Evolutionary conservation across 2,329 filamentous ascomycete species (phyloP).

Genomic region (Aspergillus novofumigatus): DNA sequence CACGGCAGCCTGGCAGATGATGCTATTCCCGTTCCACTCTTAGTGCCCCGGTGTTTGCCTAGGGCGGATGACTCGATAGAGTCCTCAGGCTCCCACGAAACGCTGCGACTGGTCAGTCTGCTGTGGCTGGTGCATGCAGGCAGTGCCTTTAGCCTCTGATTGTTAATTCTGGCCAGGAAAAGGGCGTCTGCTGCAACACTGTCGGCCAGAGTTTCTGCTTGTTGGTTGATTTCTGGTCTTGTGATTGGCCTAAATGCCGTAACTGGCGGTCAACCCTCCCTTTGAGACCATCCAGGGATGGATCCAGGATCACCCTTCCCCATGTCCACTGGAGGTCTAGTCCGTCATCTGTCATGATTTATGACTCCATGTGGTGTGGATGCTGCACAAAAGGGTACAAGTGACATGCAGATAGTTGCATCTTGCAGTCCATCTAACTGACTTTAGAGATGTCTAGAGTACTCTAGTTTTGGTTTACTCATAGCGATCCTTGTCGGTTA

Average conservation of each 20-base stretch:
- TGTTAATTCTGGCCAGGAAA: not conserved
- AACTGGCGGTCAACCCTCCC: slow-evolving; percentile 9
- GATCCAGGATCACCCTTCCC: not conserved
- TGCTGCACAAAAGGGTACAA: not conserved
- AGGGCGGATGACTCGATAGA: slow-evolving; percentile 8
- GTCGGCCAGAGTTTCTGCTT: slow-evolving; percentile 2
- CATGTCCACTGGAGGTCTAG: not conserved
- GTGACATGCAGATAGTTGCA: not conserved
- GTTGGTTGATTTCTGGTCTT: not conserved
- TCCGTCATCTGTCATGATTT: not conserved
- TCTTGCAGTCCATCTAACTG: not conserved
- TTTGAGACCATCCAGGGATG: not conserved
- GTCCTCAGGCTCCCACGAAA: slow-evolving; percentile 2
- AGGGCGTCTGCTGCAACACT: slow-evolving; percentile 7
- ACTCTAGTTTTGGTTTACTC: not conserved
- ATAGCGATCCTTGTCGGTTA: not conserved
- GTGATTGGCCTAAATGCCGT: slow-evolving; percentile 8
- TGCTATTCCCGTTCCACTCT: not conserved
- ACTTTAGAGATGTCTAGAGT: not conserved
- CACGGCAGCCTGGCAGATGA: slow-evolving; percentile 6
- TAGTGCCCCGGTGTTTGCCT: not conserved
- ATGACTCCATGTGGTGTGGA: not conserved
- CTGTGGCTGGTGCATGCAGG: slow-evolving; percentile 9
- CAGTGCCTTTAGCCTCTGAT: slow-evolving; percentile 6
- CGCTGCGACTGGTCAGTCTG: not conserved